phyloP scores from a whole-genome alignment of 2,329 filamentous ascomycete genomes.

The Nannizziopsis barbatae region DNA sequence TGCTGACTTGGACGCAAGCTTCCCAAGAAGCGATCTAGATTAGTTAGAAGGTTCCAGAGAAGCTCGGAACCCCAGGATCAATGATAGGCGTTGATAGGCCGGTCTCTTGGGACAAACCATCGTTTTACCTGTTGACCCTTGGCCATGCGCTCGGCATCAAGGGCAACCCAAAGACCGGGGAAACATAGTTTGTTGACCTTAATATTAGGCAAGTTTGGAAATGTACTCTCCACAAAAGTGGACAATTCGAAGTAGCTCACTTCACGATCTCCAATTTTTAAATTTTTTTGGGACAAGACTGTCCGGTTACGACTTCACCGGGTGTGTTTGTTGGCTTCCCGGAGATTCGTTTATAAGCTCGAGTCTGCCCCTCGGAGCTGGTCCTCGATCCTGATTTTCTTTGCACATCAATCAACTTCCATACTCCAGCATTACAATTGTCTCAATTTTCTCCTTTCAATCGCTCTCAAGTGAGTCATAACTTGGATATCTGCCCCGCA shows the following conservation, averaged over 20 bases:
- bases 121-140: neutral
- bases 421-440: neutral
- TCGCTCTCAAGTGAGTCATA: constrained; percentile 4
- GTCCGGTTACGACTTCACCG: constrained; percentile 7
- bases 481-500: neutral
- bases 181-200: constrained; percentile 8
- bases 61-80: neutral
- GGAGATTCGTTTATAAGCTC: constrained; percentile 1
- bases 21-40: constrained; percentile 5
- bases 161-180: constrained; percentile 5
- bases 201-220: constrained; percentile 1
- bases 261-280: constrained; percentile 11
- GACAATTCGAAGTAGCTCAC: constrained; percentile 9
- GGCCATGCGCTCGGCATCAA: constrained; percentile 1
- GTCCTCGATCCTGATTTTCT: neutral
- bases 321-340: constrained; percentile 2
- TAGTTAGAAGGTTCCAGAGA: constrained; percentile 1
- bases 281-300: constrained; percentile 6
- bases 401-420: neutral
- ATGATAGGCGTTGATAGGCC: neutral
- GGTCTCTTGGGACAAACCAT: neutral
- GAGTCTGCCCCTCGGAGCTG: neutral
- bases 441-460: neutral
- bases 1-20: constrained; percentile 5
- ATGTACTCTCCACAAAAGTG: constrained; percentile 6